These are phyloP conservation scores for Arachis monticola DNA, from an alignment of 331 rosid species.

Conservation along the genomic window DNA sequence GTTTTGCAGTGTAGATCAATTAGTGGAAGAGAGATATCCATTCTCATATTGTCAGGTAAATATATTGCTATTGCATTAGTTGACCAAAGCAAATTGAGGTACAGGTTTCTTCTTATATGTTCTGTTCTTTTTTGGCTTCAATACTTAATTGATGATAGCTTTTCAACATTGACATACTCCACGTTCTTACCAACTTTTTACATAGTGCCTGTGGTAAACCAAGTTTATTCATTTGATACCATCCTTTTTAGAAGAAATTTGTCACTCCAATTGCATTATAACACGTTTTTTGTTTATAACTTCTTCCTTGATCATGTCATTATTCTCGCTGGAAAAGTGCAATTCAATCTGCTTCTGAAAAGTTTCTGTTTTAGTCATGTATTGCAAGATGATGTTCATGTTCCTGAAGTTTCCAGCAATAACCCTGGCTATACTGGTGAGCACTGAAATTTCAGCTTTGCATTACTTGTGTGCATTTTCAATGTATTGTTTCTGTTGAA, in stretches of 20 bases:
- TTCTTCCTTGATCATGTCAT: slow-evolving; percentile 26
- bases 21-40: slow-evolving; percentile 67
- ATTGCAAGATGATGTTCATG: slow-evolving; percentile 55
- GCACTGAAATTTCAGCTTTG: slow-evolving; percentile 35
- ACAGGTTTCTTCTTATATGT: slow-evolving; percentile 34
- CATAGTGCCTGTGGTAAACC: slow-evolving; percentile 28
- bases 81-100: slow-evolving; percentile 88
- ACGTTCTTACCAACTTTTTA: slow-evolving; percentile 27
- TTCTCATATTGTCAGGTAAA: slow-evolving; percentile 76
- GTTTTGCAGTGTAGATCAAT: slow-evolving; percentile 86
- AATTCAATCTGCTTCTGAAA: slow-evolving; percentile 46
- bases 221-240: slow-evolving; percentile 25
- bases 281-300: slow-evolving; percentile 1
- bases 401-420: slow-evolving; percentile 53
- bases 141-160: slow-evolving; percentile 9
- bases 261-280: neutral
- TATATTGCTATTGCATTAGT: slow-evolving; percentile 89
- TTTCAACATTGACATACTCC: slow-evolving; percentile 8
- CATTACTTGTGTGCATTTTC: slow-evolving; percentile 8
- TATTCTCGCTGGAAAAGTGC: slow-evolving; percentile 28
- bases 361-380: slow-evolving; percentile 61
- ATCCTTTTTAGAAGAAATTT: slow-evolving; percentile 16
- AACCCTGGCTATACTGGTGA: slow-evolving; percentile 82
- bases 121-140: slow-evolving; percentile 33
- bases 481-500: slow-evolving; percentile 21